phyloP scores from a whole-genome alignment of 73 alveolate genomes.

The Paramecium tetraurelia region DNA sequence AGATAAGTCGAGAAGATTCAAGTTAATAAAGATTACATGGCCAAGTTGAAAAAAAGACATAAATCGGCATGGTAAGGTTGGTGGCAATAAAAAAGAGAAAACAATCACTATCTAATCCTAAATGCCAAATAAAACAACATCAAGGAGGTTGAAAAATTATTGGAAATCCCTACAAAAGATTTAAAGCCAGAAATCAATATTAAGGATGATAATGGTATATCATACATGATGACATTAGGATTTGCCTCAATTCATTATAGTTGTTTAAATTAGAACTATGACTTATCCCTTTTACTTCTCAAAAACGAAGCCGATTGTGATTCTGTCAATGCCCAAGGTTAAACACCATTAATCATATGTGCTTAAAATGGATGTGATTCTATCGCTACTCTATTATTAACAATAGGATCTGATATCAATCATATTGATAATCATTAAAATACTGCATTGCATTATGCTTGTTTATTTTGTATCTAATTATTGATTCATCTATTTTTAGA shows the following conservation, averaged over 20 bases:
- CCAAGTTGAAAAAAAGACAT: constrained; percentile 53
- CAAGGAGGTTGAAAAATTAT: background rate
- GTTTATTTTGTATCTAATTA: background rate
- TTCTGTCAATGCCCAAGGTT: background rate
- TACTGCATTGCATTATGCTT: constrained; percentile 36
- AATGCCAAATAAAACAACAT: constrained; percentile 38
- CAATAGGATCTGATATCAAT: constrained; percentile 23
- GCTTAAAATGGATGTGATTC: constrained; percentile 40
- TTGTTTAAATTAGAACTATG: constrained; percentile 27
- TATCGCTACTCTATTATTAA: background rate
- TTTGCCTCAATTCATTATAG: constrained; percentile 52
- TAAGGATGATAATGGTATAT: constrained; percentile 7
- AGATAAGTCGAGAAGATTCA: background rate
- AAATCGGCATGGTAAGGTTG: constrained; percentile 60
- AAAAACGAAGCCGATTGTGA: constrained; percentile 47
- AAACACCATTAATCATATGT: background rate
- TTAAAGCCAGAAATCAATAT: constrained; percentile 44
- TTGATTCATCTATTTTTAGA: background rate
- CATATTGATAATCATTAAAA: constrained; percentile 1
- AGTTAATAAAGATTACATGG: constrained; percentile 35
- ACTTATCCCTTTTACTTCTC: background rate
- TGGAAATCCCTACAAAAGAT: constrained; percentile 40
- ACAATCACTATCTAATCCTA: constrained; percentile 5
- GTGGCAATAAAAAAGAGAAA: constrained; percentile 57
- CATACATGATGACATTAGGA: background rate